These are phyloP conservation scores for Sordariomycetes sp. DNA, from an alignment of 2,329 filamentous ascomycete species.

Conservation along the genomic window DNA sequence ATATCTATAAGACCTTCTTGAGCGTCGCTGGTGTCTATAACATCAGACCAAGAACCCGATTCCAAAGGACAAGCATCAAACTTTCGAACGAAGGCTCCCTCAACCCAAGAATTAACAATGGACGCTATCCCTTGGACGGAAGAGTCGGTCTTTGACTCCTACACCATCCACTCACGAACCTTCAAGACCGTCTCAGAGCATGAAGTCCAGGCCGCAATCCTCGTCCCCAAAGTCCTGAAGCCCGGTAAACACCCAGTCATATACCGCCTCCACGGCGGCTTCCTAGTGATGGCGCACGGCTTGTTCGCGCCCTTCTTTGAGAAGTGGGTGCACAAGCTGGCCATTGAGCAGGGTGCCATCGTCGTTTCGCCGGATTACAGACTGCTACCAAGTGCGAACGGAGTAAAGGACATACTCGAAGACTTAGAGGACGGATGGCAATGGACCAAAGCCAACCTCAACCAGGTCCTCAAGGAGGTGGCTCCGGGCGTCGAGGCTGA, in stretches of 20 bases:
- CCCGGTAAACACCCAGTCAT: constrained; percentile 12
- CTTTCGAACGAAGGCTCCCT: too few relatives aligned
- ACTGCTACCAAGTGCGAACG: constrained; percentile 12
- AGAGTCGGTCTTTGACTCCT: too few relatives aligned
- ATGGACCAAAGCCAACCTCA: constrained; percentile 10
- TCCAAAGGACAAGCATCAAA: too few relatives aligned
- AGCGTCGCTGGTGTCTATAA: too few relatives aligned
- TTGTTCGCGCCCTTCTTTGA: constrained; percentile 15
- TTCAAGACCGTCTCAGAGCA: constrained; percentile 11
- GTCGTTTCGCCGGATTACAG: constrained; percentile 16
- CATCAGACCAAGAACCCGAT: too few relatives aligned
- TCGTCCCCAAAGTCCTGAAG: constrained; percentile 14
- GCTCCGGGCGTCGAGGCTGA: constrained; percentile 2
- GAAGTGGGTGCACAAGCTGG: constrained; percentile 11
- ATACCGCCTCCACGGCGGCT: constrained; percentile 16
- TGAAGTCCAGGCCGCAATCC: constrained; percentile 11
- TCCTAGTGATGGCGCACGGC: constrained; percentile 11
- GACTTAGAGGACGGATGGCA: constrained; percentile 17
- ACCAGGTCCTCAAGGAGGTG: neutral
- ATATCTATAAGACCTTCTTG: too few relatives aligned
- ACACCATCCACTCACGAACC: too few relatives aligned
- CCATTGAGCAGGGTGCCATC: constrained; percentile 12
- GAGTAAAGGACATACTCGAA: constrained; percentile 13
- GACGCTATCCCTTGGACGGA: too few relatives aligned
- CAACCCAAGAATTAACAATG: too few relatives aligned